phyloP scores from a whole-genome alignment of 2,329 filamentous ascomycete genomes.

The Zasmidium citrigriseum region DNA sequence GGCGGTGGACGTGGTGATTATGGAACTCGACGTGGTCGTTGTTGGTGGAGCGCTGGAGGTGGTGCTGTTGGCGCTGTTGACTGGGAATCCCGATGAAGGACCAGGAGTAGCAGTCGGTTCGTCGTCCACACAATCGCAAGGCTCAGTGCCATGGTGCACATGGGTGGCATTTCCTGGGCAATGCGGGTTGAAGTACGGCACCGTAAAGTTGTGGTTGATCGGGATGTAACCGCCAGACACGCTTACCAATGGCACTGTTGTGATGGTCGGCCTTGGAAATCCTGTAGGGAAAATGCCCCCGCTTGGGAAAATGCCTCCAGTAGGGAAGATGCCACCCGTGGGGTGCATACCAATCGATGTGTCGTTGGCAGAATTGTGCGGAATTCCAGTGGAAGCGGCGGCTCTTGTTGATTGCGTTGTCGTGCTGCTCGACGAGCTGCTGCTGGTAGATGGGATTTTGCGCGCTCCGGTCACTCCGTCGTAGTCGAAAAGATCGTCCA shows the following conservation, averaged over 20 bases:
- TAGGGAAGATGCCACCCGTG: neutral
- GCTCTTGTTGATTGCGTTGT: neutral
- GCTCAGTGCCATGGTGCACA: slow-evolving; percentile 1
- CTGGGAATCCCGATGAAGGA: neutral
- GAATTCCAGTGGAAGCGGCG: neutral
- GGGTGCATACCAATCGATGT: neutral
- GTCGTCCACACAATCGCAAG: neutral
- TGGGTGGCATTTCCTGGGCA: neutral
- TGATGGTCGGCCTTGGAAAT: neutral
- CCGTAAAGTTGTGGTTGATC: neutral
- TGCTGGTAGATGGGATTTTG: neutral
- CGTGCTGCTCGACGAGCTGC: neutral
- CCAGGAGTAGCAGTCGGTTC: neutral
- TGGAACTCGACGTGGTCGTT: neutral
- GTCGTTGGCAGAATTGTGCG: neutral
- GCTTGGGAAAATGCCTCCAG: neutral
- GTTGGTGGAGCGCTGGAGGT: neutral
- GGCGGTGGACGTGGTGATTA: neutral
- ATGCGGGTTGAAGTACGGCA: neutral
- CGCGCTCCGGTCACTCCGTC: neutral
- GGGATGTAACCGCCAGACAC: neutral
- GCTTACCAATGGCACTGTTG: neutral
- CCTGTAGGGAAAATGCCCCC: too few species aligned
- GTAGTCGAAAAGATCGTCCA: neutral
- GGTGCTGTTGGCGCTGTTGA: neutral